Percentiles rank a stretch among this genome's conserved stretches.
Conservation (phyloP, 192 early-diverging fungal genomes). For the Helicostylum pulchrum region DNA sequence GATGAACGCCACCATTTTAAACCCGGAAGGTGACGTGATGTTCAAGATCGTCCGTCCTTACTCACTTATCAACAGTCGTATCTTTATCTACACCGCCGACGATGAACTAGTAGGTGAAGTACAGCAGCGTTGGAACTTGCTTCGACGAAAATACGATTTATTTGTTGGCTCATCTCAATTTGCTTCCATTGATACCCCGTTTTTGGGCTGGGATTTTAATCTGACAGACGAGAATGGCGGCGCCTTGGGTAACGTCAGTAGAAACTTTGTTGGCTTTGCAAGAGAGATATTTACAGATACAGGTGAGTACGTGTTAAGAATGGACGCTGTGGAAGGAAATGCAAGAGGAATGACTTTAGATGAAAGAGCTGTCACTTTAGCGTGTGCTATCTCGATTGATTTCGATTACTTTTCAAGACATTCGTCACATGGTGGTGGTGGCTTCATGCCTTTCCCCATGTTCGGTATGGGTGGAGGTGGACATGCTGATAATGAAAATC, state of each 20-base stretch:
- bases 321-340: constrained; percentile 56
- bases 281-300: constrained; percentile 84
- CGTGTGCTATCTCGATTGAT: constrained; percentile 81
- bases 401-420: constrained; percentile 86
- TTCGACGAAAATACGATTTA: constrained; percentile 79
- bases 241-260: constrained; percentile 58
- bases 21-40: constrained; percentile 65
- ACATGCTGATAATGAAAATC: constrained; percentile 27
- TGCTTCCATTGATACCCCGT: constrained; percentile 65
- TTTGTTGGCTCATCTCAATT: constrained; percentile 65
- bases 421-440: constrained; percentile 48
- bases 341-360: constrained; percentile 63
- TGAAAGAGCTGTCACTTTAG: constrained; percentile 76
- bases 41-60: constrained; percentile 69
- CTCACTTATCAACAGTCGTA: constrained; percentile 74
- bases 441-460: constrained; percentile 42
- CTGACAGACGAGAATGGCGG: constrained; percentile 54
- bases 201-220: constrained; percentile 80
- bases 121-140: constrained; percentile 81
- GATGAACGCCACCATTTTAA: constrained; percentile 73
- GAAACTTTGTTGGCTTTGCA: constrained; percentile 82
- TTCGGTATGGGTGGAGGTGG: constrained; percentile 41
- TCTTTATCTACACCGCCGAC: constrained; percentile 61
- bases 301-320: constrained; percentile 77
- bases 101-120: constrained; percentile 75